Evolutionary conservation across 352 stramenopile species (phyloP).

Genomic region (Phytophthora chlamydospora): DNA sequence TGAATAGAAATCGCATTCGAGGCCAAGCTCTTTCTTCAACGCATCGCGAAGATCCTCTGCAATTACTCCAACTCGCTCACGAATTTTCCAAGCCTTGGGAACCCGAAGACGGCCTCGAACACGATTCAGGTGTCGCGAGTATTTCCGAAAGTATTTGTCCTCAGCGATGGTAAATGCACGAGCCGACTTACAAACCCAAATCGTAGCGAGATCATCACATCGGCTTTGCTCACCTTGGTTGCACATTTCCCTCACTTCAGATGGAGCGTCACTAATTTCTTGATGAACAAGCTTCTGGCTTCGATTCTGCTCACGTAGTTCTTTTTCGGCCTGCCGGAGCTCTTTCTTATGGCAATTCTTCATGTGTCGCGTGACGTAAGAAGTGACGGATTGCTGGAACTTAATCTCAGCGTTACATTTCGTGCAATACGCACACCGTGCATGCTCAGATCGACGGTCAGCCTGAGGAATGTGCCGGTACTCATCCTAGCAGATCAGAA

Average conservation of each 20-base stretch:
- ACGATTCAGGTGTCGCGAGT: not conserved
- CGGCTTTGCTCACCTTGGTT: too few species aligned
- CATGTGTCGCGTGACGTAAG: not conserved
- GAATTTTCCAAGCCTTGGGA: not conserved
- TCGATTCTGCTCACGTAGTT: not conserved
- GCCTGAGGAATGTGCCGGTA: not conserved
- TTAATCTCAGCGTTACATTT: not conserved
- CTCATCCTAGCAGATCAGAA: not conserved
- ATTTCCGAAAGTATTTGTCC: constrained; percentile 11
- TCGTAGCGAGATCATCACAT: too few species aligned
- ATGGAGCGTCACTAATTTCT: too few species aligned
- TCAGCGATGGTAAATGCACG: not conserved
- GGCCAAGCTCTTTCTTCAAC: not conserved
- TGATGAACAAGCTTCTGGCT: not conserved
- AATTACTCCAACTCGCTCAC: constrained; percentile 2
- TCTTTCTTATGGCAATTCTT: not conserved
- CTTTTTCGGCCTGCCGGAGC: not conserved
- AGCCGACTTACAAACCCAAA: constrained; percentile 1
- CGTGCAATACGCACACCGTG: not conserved
- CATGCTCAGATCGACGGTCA: not conserved
- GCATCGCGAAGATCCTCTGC: not conserved
- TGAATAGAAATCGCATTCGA: constrained; percentile 9
- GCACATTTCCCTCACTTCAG: too few species aligned
- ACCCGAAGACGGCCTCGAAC: not conserved
- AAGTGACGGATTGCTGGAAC: not conserved